phyloP scores from a whole-genome alignment of 192 early-diverging fungal species.

The Umbelopsis sp. region DNA sequence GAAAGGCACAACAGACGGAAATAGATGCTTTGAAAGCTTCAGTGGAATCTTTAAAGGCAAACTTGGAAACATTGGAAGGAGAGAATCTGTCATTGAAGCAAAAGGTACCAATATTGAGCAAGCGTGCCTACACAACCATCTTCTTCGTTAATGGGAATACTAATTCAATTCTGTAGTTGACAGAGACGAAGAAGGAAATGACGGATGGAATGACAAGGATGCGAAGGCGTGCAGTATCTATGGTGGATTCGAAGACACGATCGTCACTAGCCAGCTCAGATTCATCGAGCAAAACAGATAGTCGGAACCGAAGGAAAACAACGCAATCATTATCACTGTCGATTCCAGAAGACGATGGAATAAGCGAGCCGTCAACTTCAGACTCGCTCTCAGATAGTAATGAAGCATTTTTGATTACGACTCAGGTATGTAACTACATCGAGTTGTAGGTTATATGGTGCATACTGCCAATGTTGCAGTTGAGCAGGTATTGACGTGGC shows the following conservation, averaged over 20 bases:
- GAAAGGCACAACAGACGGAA: conserved; percentile 35
- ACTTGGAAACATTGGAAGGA: conserved; percentile 29
- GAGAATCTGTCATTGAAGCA: conserved; percentile 38
- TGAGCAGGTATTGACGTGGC: no score
- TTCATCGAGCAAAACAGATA: background rate
- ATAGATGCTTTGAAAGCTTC: conserved; percentile 32
- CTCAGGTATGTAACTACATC: conserved; percentile 25
- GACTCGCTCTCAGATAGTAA: conserved; percentile 9
- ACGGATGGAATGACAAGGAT: conserved; percentile 38
- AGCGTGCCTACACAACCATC: background rate
- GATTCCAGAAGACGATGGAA: background rate
- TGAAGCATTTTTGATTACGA: conserved; percentile 40
- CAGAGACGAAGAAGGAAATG: conserved; percentile 37
- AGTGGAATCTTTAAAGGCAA: conserved; percentile 30
- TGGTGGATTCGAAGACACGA: conserved; percentile 6
- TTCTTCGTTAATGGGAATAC: background rate
- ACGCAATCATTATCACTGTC: background rate
- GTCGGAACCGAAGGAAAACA: background rate
- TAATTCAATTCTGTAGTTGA: background rate
- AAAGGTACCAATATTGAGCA: conserved; percentile 11
- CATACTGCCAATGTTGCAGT: no score
- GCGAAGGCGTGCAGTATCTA: conserved; percentile 33
- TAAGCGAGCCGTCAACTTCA: background rate
- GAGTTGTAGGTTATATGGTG: background rate
- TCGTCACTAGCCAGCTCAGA: background rate